Percentiles rank a stretch among this genome's conserved stretches.
These are phyloP conservation scores for Moniliella sp. DNA, from an alignment of 1,284 basidiomycete genomes.

Conservation along the genomic window DNA sequence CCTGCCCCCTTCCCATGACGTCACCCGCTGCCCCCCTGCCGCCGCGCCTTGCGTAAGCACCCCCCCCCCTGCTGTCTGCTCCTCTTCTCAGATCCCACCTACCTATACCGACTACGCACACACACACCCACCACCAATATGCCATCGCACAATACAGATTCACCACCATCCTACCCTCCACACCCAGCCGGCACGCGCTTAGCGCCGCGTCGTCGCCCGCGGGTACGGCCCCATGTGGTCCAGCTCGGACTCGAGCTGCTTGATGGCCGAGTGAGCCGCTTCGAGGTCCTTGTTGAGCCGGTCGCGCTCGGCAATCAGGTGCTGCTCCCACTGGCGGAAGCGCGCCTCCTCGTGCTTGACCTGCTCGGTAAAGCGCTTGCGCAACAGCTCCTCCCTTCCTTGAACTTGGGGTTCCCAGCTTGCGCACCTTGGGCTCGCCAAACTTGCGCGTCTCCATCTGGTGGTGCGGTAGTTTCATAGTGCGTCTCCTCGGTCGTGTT, in stretches of 20 bases:
- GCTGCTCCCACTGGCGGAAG: constrained; percentile 98
- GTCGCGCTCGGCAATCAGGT: constrained; percentile 38
- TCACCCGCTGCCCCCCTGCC: too few relatives aligned
- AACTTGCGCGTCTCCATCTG: constrained; percentile 99
- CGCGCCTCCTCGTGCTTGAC: constrained; percentile 94
- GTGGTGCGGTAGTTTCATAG: constrained; percentile 92
- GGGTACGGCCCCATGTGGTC: constrained; percentile 2
- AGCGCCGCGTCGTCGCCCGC: background rate
- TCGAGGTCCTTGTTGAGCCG: constrained; percentile 33
- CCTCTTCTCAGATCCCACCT: too few relatives aligned
- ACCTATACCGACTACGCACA: too few relatives aligned
- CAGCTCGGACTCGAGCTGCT: constrained; percentile 27
- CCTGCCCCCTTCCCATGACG: too few relatives aligned
- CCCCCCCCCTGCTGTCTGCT: too few relatives aligned
- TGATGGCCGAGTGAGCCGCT: constrained; percentile 26
- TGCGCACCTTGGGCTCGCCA: constrained; percentile 93
- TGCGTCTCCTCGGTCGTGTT: constrained; percentile 83
- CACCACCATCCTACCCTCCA: too few relatives aligned
- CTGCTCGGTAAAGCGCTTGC: constrained; percentile 96
- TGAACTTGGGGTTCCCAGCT: constrained; percentile 97
- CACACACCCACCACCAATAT: too few relatives aligned
- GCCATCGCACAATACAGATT: too few relatives aligned
- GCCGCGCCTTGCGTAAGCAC: too few relatives aligned
- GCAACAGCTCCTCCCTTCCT: constrained; percentile 84
- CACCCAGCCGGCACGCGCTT: too few relatives aligned